A percentile compares a stretch with the other conserved stretches of the same genome.
Evolutionary conservation across 2,329 filamentous ascomycete genomes (phyloP).

Genomic region (Mycosphaerella arachidis): DNA sequence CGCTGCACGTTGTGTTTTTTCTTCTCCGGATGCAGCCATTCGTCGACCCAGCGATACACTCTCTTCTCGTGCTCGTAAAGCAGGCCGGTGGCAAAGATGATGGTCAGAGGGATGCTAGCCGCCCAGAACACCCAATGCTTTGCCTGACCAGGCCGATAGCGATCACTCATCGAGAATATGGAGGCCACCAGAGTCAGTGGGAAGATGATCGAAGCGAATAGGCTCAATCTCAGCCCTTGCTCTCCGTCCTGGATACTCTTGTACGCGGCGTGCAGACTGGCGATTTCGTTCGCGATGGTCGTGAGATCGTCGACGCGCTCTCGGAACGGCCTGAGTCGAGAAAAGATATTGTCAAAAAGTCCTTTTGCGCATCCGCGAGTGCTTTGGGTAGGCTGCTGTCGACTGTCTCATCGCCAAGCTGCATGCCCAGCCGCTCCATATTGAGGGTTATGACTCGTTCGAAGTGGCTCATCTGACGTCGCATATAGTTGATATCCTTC

Average conservation of each 20-base stretch:
- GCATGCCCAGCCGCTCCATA: slow-evolving; percentile 20
- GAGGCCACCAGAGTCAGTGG: slow-evolving; percentile 13
- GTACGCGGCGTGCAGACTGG: slow-evolving; percentile 18
- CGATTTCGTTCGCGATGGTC: slow-evolving; percentile 19
- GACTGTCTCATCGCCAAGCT: slow-evolving; percentile 7
- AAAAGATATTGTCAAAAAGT: slow-evolving; percentile 19
- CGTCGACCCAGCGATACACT: not conserved
- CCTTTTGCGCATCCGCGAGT: slow-evolving; percentile 19
- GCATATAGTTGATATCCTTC: slow-evolving; percentile 22
- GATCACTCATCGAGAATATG: slow-evolving; percentile 17
- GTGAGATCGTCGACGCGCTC: slow-evolving; percentile 20
- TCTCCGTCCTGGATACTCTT: slow-evolving; percentile 23
- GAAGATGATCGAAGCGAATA: slow-evolving; percentile 22
- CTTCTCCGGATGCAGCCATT: not conserved
- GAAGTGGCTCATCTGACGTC: slow-evolving; percentile 20
- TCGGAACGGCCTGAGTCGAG: slow-evolving; percentile 17
- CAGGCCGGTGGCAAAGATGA: slow-evolving; percentile 7
- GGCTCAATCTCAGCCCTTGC: slow-evolving; percentile 17
- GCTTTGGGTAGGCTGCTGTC: slow-evolving; percentile 4
- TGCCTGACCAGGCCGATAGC: slow-evolving; percentile 15
- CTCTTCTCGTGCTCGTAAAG: slow-evolving; percentile 1
- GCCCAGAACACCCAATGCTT: slow-evolving; percentile 27
- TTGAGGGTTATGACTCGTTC: slow-evolving; percentile 20
- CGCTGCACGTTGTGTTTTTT: no score
- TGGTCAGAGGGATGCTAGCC: slow-evolving; percentile 16